Evolutionary conservation across 2,329 filamentous ascomycete genomes (phyloP), one percentile per base, ranked within the genome.

Genomic region (Sporothrix schenckii): DNA sequence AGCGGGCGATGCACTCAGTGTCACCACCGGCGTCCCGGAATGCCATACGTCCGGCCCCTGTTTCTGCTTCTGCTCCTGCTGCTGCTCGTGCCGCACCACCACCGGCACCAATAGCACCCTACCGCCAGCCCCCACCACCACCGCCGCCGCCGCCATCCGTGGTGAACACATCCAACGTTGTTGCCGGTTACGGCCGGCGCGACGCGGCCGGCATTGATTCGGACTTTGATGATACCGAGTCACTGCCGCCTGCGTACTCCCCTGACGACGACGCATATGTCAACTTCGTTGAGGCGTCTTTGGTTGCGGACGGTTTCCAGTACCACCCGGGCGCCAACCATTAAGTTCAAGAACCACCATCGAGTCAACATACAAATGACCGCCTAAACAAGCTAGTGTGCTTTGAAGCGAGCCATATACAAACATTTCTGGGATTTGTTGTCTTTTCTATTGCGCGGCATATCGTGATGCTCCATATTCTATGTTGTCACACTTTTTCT

Each of bases 211-310:
- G 58, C 47, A 49, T 66, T 6, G 69, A 65, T 44, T 70, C 69
- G 7, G 73, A 74, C 11, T 72, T 70, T 67, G 75, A 74, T n/a
- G 76, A 78, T 49, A 78, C 79, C 47, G 82, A 83, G 71, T 76
- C 76, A 47, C 78, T 83, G 7, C 83, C 83, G 3, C 83, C 83
- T 0, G 78, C 82, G 0, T 84, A 84, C 73, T 80, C 82, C 24
- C 77, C 78, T 39, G 74, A 75, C 9, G 72, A 54, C 56, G 68
- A 67, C 16, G n/a, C 52, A 10, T 73, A 73, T 39, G 70, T 66
- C 54, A 69, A 68, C 61, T 63, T 66, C 65, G 73, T 71, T 6
- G 73, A 74, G 58, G 78, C 79, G 21, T 78, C 78, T 11, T 76
- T 83, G 39, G 79, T 83, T n/a, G 76, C 80, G 1, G 82, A 84